These are phyloP conservation scores for Diaporthe capsici DNA, from an alignment of 2,329 filamentous ascomycete species.

Conservation along the genomic window DNA sequence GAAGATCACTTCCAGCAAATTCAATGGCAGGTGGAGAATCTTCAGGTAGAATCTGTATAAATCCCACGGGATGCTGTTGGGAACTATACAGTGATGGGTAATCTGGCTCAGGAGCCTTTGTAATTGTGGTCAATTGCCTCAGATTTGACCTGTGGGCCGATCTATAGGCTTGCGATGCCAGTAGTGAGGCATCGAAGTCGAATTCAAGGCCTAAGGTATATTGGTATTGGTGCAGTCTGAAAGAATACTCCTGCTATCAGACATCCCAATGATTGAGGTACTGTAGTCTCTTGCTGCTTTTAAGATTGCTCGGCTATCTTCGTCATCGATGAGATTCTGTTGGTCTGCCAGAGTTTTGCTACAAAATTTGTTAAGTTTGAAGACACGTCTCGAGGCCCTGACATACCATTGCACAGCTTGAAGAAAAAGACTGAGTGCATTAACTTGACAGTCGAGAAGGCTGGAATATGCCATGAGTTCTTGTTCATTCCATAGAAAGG, in stretches of 20 bases:
- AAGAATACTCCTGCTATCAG: not conserved
- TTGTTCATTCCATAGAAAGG: not conserved
- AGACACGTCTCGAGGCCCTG: not conserved
- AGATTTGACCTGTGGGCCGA: not conserved
- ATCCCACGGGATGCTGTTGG: not conserved
- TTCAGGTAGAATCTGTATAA: not conserved
- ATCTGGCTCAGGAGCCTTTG: not conserved
- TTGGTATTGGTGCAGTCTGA: constrained; percentile 5
- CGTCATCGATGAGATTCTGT: not conserved
- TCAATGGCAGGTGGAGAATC: not conserved
- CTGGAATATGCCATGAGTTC: not conserved
- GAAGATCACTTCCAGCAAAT: not conserved
- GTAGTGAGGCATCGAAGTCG: not conserved
- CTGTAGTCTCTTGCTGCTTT: not conserved
- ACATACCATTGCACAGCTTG: not conserved
- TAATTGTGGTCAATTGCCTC: not conserved
- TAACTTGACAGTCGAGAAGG: not conserved
- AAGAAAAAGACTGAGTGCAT: not conserved
- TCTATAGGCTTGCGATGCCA: not conserved
- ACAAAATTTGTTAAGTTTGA: not conserved
- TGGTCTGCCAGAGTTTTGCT: not conserved
- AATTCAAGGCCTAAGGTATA: not conserved
- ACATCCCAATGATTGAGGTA: not conserved
- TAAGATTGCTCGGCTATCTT: not conserved
- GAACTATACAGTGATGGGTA: not conserved